Evolutionary conservation across 768 basidiomycete genomes (phyloP).

Genomic region (Boletus eberwhitei): DNA sequence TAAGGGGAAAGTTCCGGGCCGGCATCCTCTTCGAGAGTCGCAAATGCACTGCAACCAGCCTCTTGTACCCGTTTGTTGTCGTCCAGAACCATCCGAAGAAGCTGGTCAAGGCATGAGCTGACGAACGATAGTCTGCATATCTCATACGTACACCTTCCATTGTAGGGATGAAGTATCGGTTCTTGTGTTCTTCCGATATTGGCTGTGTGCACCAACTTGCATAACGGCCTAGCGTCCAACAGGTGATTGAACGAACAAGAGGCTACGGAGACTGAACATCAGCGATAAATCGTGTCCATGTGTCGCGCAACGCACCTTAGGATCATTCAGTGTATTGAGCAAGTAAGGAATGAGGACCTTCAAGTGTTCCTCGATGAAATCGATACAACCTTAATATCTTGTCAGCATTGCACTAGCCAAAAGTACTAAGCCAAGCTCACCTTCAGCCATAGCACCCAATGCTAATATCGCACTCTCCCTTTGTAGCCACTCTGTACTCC

Average conservation of each 20-base stretch:
- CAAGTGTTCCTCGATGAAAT: conserved; percentile 91
- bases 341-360: conserved; percentile 92
- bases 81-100: conserved; percentile 95
- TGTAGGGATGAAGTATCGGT: conserved; percentile 89
- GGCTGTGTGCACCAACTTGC: conserved; percentile 95
- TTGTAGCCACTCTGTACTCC: conserved; percentile 90
- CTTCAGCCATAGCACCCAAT: conserved; percentile 97
- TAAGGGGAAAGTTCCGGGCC: conserved; percentile 86
- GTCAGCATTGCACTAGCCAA: conserved; percentile 6
- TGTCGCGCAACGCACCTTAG: conserved; percentile 59
- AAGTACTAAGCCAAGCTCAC: conserved; percentile 40
- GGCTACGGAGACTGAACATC: conserved; percentile 50
- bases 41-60: conserved; percentile 98
- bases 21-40: conserved; percentile 97
- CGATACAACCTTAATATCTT: conserved; percentile 77
- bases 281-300: neutral
- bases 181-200: conserved; percentile 82
- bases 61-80: conserved; percentile 99
- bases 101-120: conserved; percentile 43
- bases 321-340: conserved; percentile 84
- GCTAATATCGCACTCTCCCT: conserved; percentile 95
- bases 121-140: conserved; percentile 15
- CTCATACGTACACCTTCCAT: conserved; percentile 85
- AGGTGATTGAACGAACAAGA: conserved; percentile 95
- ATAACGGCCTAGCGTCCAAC: conserved; percentile 99